Evolutionary conservation across 192 early-diverging fungal species (phyloP), one percentile per base, ranked within the genome.

Genomic region (Phlyctochytrium arcticum): DNA sequence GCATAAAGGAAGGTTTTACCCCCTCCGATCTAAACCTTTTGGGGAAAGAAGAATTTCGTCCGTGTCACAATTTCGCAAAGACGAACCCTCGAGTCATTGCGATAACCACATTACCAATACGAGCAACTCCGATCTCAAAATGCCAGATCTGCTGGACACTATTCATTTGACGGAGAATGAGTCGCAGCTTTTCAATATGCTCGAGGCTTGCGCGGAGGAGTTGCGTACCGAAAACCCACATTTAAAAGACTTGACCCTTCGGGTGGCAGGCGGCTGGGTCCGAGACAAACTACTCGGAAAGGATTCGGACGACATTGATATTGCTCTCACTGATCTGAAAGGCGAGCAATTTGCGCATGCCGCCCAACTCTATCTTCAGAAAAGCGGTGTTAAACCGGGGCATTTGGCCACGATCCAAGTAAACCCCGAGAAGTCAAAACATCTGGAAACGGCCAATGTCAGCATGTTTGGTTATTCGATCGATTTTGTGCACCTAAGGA

Each of bases 231-330:
- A 70, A 29, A 62, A 79, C 30, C 76, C 83, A 12, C 70, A 70
- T 4, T 29, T 60, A 77, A 32, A 82, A 80, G 31, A 69, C 54
- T 69, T 91, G 58, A 76, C 83, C 24, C 82, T 96, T 46, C 82
- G 96, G 17, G 92, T 99, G 39, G 94, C 95, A 27, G 97, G 97
- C 47, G 97, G 97, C 9, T 99, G 95, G 97, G 97, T 99, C 39
- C 84, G 97, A 56, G 97, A 99, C 74, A 99, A 99, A 77, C 88
- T 90, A 68, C 85, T 99, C 3, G 92, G 91, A 3, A 78, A 79
- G 35, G 83, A 89, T 27, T 89, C 85, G 54, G 79, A 94, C 67
- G 97, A 99, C 82, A 71, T 99, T 29, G 97, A 99, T 69, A 84
- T 99, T 31, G 97, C 93, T 3, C 79, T 99, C 17, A 90, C 96